Base-by-base conservation (phyloP, 768 basidiomycete genomes). In the Lenzites betulinus region DNA sequence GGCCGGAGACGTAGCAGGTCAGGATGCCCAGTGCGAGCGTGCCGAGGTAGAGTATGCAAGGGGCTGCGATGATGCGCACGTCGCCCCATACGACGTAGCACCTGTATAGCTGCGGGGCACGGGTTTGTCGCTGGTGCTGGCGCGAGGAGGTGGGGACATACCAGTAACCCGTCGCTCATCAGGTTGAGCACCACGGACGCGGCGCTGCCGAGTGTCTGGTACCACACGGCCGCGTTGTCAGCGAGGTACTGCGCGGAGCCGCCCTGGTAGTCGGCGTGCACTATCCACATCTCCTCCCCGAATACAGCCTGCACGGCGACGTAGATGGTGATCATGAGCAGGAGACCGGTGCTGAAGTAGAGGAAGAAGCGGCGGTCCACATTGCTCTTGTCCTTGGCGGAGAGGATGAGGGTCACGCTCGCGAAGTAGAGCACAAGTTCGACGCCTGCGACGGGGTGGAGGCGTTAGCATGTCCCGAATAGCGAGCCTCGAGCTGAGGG, bases 161-260 rank as follows among this genome's bases (percentile, higher is more conserved):
- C 79, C 66, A 81, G 65, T 50, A 79, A 53, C 0, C 64, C 77
- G 42, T 78, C 77, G 7, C 74, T 73, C 64, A 79, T 57, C 13
- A 78, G 68, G 8, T 76, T 74, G 25, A 76, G 57, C 11, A 72
- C 28, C 16, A 66, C 48, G 2, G 52, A 51, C 22, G 65, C 56
- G 1, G 58, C 57, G 20, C 51, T 57, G 20, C 75, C 74, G 33
- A 73, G 41, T 3, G 72, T 75, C 49, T 74, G 69, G 54, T 71
- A 72, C 69, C 75, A 74, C 0, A 64, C 62, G 0, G 70, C 62
- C 12, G 63, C 50, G 51, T 77, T 51, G 26, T 63, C 44, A 7
- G 54, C 65, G 43, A 75, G 69, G 56, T 77, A 79, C 22, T 63
- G 69, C 3, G 64, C 67, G 3, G 73, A 71, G 0, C 79, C 79